phyloP scores from a whole-genome alignment of 257 asterid genomes.

The Datura wrightii region DNA sequence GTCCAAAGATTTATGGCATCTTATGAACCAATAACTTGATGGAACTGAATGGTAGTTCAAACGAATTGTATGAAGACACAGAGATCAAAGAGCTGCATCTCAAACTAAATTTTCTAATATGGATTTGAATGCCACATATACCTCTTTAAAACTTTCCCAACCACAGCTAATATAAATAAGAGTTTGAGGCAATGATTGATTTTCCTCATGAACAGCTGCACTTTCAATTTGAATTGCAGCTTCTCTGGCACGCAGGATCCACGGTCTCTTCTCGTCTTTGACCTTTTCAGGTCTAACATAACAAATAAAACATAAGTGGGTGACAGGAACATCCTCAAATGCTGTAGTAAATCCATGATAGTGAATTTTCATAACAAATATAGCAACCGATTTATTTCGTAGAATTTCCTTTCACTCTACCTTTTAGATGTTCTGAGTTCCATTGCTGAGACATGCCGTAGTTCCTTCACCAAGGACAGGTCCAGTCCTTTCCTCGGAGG shows the following conservation, averaged over 20 bases:
- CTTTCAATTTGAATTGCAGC: conserved; percentile 59
- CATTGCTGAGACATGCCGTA: conserved; percentile 52
- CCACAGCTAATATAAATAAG: conserved; percentile 93
- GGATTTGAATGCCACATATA: conserved; percentile 30
- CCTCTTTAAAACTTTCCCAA: conserved; percentile 97
- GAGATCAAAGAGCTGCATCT: conserved; percentile 25
- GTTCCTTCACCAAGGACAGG: conserved; percentile 66
- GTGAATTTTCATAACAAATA: conserved; percentile 22
- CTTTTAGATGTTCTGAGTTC: conserved; percentile 58
- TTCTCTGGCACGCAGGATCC: conserved; percentile 85
- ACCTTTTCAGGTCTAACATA: conserved; percentile 50
- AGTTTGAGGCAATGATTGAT: conserved; percentile 68
- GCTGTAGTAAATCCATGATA: conserved; percentile 30
- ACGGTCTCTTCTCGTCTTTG: conserved; percentile 80
- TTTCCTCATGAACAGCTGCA: conserved; percentile 52
- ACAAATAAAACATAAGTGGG: conserved; percentile 34
- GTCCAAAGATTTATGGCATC: neutral
- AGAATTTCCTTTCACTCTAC: conserved; percentile 45
- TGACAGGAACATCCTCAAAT: conserved; percentile 31
- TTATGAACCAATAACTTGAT: conserved; percentile 24
- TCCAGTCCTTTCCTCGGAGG: conserved; percentile 96
- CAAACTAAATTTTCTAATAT: neutral
- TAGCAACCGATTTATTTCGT: conserved; percentile 27
- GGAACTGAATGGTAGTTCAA: conserved; percentile 15
- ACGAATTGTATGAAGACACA: neutral